A percentile compares a stretch with the other conserved stretches of the same genome.
These are phyloP conservation scores for Handroanthus guayacan DNA, from an alignment of 257 asterid genomes.

Conservation along the genomic window DNA sequence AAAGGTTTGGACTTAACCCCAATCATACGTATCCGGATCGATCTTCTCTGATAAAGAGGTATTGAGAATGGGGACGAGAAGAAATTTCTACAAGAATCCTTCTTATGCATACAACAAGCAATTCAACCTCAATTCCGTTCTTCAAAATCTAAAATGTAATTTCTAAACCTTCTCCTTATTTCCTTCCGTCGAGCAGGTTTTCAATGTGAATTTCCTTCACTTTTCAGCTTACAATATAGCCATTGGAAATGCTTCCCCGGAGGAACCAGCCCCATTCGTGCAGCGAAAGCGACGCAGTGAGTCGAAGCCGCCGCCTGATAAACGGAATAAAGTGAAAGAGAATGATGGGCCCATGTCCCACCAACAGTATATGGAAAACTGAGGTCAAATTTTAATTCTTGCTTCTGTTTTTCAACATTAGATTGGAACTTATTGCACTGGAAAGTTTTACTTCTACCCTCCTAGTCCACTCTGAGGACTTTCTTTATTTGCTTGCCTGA, in stretches of 20 bases:
- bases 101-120: slow-evolving; percentile 74
- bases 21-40: not conserved
- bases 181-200: not conserved
- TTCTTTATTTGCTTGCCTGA: not conserved
- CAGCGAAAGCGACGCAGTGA: slow-evolving; percentile 60
- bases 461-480: not conserved
- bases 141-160: slow-evolving; percentile 77
- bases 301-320: slow-evolving; percentile 42
- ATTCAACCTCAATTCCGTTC: slow-evolving; percentile 71
- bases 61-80: slow-evolving; percentile 60
- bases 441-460: not conserved
- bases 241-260: slow-evolving; percentile 54
- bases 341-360: slow-evolving; percentile 79
- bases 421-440: not conserved
- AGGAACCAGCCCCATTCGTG: slow-evolving; percentile 37
- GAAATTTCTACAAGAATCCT: slow-evolving; percentile 81
- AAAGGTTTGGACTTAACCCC: too few species aligned
- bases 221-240: slow-evolving; percentile 70
- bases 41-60: not conserved
- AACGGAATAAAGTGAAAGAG: slow-evolving; percentile 37
- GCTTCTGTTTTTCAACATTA: slow-evolving; percentile 1
- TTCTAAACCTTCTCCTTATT: not conserved
- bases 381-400: slow-evolving; percentile 49
- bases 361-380: slow-evolving; percentile 67
- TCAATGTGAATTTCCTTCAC: slow-evolving; percentile 21